phyloP scores from a whole-genome alignment of 2,329 filamentous ascomycete genomes.

The Aureobasidium sp. region DNA sequence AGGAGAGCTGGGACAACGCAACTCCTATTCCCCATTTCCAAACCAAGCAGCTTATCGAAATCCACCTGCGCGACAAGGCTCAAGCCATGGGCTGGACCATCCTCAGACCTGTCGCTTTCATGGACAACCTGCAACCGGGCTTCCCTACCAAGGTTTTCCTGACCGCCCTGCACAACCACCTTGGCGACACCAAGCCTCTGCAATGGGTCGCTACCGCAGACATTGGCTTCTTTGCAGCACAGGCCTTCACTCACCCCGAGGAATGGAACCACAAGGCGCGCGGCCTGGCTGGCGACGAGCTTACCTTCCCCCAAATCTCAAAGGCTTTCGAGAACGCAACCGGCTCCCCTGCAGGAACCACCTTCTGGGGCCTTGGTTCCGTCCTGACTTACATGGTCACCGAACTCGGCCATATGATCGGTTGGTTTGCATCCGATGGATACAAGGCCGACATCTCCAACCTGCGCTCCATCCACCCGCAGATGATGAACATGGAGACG shows the following conservation, averaged over 20 bases:
- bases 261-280: conserved; percentile 39
- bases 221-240: conserved; percentile 44
- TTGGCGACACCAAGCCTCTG: conserved; percentile 22
- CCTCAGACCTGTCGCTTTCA: conserved; percentile 53
- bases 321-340: conserved; percentile 39
- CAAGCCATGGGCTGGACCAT: conserved; percentile 52
- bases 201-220: conserved; percentile 39
- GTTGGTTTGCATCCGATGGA: conserved; percentile 43
- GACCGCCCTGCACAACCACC: conserved; percentile 35
- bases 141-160: conserved; percentile 44
- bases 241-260: conserved; percentile 38
- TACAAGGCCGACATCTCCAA: conserved; percentile 40
- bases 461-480: conserved; percentile 36
- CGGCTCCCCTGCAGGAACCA: conserved; percentile 35
- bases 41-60: conserved; percentile 52
- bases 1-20: conserved; percentile 43
- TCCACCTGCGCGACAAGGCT: conserved; percentile 43
- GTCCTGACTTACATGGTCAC: conserved; percentile 36
- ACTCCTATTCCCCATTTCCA: conserved; percentile 51
- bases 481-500: conserved; percentile 29
- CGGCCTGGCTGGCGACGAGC: conserved; percentile 45
- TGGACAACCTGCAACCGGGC: conserved; percentile 48
- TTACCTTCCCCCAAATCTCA: conserved; percentile 40
- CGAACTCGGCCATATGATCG: conserved; percentile 25
- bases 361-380: conserved; percentile 35